Conservation (phyloP, 192 early-diverging fungal species). For the Entomortierella chlamydospora region DNA sequence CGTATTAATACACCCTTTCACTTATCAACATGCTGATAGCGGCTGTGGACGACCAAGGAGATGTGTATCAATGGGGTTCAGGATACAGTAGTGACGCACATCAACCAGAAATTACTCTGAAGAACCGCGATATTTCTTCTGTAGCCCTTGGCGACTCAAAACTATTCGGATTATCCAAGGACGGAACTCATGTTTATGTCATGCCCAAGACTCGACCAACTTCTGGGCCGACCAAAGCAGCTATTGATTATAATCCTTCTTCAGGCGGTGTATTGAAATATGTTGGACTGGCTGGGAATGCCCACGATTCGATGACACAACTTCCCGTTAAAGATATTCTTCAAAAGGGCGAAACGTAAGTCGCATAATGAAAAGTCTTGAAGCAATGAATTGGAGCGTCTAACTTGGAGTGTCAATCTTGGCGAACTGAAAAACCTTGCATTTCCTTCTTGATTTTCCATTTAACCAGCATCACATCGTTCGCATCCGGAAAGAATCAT, state of each 20-base stretch:
- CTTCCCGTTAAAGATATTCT: constrained; percentile 29
- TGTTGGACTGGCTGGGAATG: constrained; percentile 31
- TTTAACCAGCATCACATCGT: constrained; percentile 33
- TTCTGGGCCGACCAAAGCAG: constrained; percentile 33
- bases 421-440: background rate
- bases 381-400: too few relatives aligned
- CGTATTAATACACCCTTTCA: background rate
- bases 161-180: constrained; percentile 36
- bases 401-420: background rate
- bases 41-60: constrained; percentile 54
- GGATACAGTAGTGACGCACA: constrained; percentile 37
- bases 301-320: constrained; percentile 34
- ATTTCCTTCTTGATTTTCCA: background rate
- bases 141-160: constrained; percentile 42
- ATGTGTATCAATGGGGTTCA: constrained; percentile 57
- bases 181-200: constrained; percentile 36
- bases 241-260: constrained; percentile 33
- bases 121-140: constrained; percentile 41
- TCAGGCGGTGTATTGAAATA: constrained; percentile 27
- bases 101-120: constrained; percentile 41
- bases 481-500: constrained; percentile 56
- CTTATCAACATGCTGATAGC: constrained; percentile 13
- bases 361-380: background rate
- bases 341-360: constrained; percentile 33
- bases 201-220: constrained; percentile 43